Base-by-base conservation (phyloP, 108 stramenopile genomes). In the Skeletonema costatum region DNA sequence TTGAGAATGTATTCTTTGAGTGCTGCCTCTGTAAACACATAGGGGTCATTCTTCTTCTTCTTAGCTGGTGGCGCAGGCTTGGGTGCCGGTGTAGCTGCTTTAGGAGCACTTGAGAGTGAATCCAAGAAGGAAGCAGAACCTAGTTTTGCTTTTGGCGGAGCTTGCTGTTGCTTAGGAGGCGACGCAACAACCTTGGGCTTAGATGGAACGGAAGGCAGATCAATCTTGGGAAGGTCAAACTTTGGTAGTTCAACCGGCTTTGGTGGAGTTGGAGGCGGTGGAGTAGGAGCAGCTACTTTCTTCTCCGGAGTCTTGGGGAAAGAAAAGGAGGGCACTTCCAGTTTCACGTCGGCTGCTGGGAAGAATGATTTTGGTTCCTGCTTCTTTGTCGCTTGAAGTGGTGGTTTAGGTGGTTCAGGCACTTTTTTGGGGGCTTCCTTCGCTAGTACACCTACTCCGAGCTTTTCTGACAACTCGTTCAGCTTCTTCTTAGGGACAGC, bases 401-500 rank as follows among this genome's bases (percentile, higher is more conserved):
- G 73, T 17, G 75, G 70, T 35, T 71, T 63, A 30, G 86, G 81
- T 50, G 87, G 84, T 35, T 85, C 64, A 4, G 80, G 81, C 2
- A 70, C 29, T 62, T 86, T 67, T 2, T 77, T 61, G 30, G 56
- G 46, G 8, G 31, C 42, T 53, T 80, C 60, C 41, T n/a, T 36
- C 19, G 78, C 81, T 73, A 79, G 61, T 9, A 75, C 70, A 59
- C 62, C 58, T 41, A 69, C 70, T 46, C 80, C 70, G 19, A 67
- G 63, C 48, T 77, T 41, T 71, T 75, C 85, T 1, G 85, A 71
- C 33, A 64, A 51, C 48, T 80, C 86, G 25, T 91, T 77, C 38
- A 90, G 72, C 44, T 85, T 87, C 64, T 88, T 89, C 5, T 74
- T 75, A 14, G 95, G 95, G 42, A 86, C 65, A n/a, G 86, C 77